Conservation (phyloP, 139 green algal species). For the Picochlorum sp. region DNA sequence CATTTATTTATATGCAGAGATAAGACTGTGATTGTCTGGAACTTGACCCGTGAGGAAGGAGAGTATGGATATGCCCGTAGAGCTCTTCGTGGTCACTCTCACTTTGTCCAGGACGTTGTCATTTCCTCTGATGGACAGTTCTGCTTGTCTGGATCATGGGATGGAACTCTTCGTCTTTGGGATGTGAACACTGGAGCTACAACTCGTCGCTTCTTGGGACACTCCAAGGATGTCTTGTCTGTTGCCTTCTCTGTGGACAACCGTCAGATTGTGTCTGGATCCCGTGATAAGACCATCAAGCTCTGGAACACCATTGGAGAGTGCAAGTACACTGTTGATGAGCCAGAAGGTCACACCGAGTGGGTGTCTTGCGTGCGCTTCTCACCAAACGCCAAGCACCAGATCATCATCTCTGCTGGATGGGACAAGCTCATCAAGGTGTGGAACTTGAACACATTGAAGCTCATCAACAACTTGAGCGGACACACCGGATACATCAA, state of each 20-base stretch:
- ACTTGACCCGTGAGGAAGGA: slow-evolving; percentile 69
- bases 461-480: slow-evolving; percentile 92
- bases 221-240: slow-evolving; percentile 98
- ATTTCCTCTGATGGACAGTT: slow-evolving; percentile 98
- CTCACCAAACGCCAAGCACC: slow-evolving; percentile 89
- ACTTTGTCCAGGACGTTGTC: slow-evolving; percentile 97
- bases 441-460: slow-evolving; percentile 98
- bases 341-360: slow-evolving; percentile 91
- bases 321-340: slow-evolving; percentile 98
- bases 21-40: slow-evolving; percentile 96
- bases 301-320: slow-evolving; percentile 98
- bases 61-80: slow-evolving; percentile 73
- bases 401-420: slow-evolving; percentile 96
- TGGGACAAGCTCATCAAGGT: slow-evolving; percentile 99
- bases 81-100: slow-evolving; percentile 79
- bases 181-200: slow-evolving; percentile 95
- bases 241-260: slow-evolving; percentile 99
- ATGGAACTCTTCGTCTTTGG: slow-evolving; percentile 97
- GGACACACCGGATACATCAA: slow-evolving; percentile 95
- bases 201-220: slow-evolving; percentile 94
- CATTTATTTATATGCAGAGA: slow-evolving; percentile 51
- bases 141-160: slow-evolving; percentile 95
- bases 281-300: slow-evolving; percentile 94
- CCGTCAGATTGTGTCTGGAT: slow-evolving; percentile 97
- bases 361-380: slow-evolving; percentile 99